Percentiles rank a stretch among this genome's conserved stretches.
phyloP scores from a whole-genome alignment of 164 flowering plant genomes.

The Tinospora cordifolia region DNA sequence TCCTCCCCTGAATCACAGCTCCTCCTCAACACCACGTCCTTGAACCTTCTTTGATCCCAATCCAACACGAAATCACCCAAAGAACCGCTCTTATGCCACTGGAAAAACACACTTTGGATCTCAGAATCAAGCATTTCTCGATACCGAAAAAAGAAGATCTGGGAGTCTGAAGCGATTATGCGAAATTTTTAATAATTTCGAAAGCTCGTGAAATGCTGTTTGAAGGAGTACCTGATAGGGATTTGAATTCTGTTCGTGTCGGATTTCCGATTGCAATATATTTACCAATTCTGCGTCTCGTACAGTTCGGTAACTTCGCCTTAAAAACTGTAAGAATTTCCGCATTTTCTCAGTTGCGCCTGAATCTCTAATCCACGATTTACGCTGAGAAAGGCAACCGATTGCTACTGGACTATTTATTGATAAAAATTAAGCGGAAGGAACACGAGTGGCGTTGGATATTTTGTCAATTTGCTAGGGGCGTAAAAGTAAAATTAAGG shows the following conservation, averaged over 20 bases:
- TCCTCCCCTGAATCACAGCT: constrained; percentile 62
- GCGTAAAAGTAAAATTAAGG: too few relatives aligned
- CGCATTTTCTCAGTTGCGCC: constrained; percentile 2
- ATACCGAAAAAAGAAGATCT: background rate
- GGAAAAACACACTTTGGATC: background rate
- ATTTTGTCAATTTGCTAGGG: too few relatives aligned
- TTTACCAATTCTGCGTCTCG: constrained; percentile 37
- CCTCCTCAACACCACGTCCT: constrained; percentile 62
- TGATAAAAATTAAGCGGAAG: too few relatives aligned
- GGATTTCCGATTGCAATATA: constrained; percentile 52
- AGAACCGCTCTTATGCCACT: constrained; percentile 34
- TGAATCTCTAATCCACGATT: too few relatives aligned
- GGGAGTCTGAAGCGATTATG: too few relatives aligned
- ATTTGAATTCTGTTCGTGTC: constrained; percentile 39
- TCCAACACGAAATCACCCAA: constrained; percentile 51
- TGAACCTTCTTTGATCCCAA: constrained; percentile 44
- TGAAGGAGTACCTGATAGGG: constrained; percentile 43
- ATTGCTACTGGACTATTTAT: too few relatives aligned
- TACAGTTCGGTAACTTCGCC: constrained; percentile 23
- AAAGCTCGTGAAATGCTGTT: background rate
- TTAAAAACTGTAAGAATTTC: constrained; percentile 11
- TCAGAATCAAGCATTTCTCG: background rate
- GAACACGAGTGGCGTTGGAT: too few relatives aligned
- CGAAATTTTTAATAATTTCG: too few relatives aligned
- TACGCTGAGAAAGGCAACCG: too few relatives aligned